phyloP scores from a whole-genome alignment of 2,329 filamentous ascomycete genomes.

The Chaetomium sp. region DNA sequence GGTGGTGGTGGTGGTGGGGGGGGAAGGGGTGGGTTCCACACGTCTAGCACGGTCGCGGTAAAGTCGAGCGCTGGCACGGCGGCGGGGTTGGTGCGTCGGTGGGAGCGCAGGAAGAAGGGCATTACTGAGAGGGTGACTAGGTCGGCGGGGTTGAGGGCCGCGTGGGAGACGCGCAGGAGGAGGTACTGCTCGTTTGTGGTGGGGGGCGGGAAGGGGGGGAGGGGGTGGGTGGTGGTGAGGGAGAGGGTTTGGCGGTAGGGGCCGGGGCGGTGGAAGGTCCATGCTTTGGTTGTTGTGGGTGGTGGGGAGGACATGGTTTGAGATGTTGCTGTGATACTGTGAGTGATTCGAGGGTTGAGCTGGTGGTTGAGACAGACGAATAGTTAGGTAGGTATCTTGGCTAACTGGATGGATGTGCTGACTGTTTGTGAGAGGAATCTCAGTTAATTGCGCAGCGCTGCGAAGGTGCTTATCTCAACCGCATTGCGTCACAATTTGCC shows the following conservation, averaged over 20 bases:
- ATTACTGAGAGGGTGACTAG: conserved; percentile 39
- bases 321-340: neutral
- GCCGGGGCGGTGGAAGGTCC: conserved; percentile 24
- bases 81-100: conserved; percentile 19
- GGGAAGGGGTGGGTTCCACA: conserved; percentile 10
- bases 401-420: neutral
- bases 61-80: conserved; percentile 43
- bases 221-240: conserved; percentile 26
- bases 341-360: neutral
- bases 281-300: conserved; percentile 21
- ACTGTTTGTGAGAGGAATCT: neutral
- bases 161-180: conserved; percentile 40
- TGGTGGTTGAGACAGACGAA: neutral
- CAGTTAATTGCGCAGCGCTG: neutral
- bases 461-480: neutral
- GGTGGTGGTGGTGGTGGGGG: conserved; percentile 13
- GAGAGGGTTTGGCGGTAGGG: conserved; percentile 26
- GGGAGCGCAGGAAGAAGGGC: conserved; percentile 39
- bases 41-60: conserved; percentile 39
- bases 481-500: conserved; percentile 1
- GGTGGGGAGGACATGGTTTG: conserved; percentile 8
- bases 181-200: conserved; percentile 29
- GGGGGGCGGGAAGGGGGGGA: conserved; percentile 22
- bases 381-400: neutral
- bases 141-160: conserved; percentile 44